Evolutionary conservation across 106 monocot species (phyloP), one percentile per base, ranked within the genome.

Genomic region (Allium fistulosum): DNA sequence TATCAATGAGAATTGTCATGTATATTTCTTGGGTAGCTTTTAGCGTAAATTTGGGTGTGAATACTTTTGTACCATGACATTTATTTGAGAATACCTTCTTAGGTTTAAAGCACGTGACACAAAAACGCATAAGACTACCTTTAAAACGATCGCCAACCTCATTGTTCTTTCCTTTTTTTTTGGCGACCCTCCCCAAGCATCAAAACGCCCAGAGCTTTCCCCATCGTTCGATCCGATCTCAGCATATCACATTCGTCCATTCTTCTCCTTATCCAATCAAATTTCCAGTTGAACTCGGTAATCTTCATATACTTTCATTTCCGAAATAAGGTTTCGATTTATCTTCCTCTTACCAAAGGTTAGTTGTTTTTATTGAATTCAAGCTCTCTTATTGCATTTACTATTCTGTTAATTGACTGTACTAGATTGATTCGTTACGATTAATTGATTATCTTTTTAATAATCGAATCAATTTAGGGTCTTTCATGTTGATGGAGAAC

Each of bases 401-500:
- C 37, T 63, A 46, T 63, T 45, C 37, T 37, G 16, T 47, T n/a
- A 46, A 15, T 46, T 63, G 6, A 46, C 5, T 14, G 4, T 1
- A 1, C n/a, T 63, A 10, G 37, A 18, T 63, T 63, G 37, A 46
- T 15, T 47, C 47, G 14, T 46, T 63, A 46, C 0, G 16, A 12
- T 45, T 13, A 63, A 63, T 37, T 46, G 63, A 63, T 63, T 63
- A 63, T 37, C 15, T 46, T 46, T 63, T 46, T 7, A 63, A 47
- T 47, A 15, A 47, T 63, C 8, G 37, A 14, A 63, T 9, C 6
- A 8, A 46, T 37, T 17, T 45, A 14, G 16, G 17, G 3, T 17
- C 15, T 37, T 37, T 37, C 37, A 37, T 37, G 37, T 65, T 14
- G 65, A 80, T 80, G 75, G 80, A 80, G 66, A 71, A 70, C 65